Percentiles rank a stretch among this genome's conserved stretches.
Evolutionary conservation across 805 yeast genomes (phyloP).

Genomic region (Cephaloascus albidus): DNA sequence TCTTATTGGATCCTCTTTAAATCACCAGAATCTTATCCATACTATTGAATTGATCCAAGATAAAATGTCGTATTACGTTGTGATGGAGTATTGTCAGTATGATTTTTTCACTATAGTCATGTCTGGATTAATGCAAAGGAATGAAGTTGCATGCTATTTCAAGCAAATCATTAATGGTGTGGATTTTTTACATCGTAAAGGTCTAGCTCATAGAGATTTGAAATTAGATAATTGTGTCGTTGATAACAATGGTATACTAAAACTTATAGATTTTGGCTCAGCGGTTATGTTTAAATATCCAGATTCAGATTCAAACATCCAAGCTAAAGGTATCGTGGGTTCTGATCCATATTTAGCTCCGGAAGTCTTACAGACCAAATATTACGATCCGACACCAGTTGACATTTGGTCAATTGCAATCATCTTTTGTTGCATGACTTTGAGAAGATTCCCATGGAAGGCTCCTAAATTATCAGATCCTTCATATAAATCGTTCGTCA

Average conservation of each 20-base stretch:
- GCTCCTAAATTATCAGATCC: slow-evolving; percentile 73
- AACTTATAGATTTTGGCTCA: slow-evolving; percentile 89
- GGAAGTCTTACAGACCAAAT: slow-evolving; percentile 51
- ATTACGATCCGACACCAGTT: slow-evolving; percentile 66
- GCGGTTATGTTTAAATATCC: slow-evolving; percentile 76
- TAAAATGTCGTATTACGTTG: slow-evolving; percentile 46
- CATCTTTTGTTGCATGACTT: slow-evolving; percentile 82
- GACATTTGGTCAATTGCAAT: slow-evolving; percentile 95
- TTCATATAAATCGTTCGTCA: slow-evolving; percentile 58
- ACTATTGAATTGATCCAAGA: slow-evolving; percentile 77
- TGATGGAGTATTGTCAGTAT: slow-evolving; percentile 89
- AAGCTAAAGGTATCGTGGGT: slow-evolving; percentile 83
- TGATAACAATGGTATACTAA: slow-evolving; percentile 60
- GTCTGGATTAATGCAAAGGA: slow-evolving; percentile 68
- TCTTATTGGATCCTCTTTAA: slow-evolving; percentile 65
- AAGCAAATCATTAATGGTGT: slow-evolving; percentile 76
- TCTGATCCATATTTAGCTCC: slow-evolving; percentile 96
- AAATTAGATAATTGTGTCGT: slow-evolving; percentile 93
- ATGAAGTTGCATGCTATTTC: slow-evolving; percentile 74
- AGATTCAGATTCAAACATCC: slow-evolving; percentile 42
- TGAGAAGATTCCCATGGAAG: slow-evolving; percentile 92
- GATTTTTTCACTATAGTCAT: slow-evolving; percentile 91
- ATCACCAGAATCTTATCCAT: slow-evolving; percentile 62
- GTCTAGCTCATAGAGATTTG: slow-evolving; percentile 88
- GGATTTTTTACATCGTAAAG: slow-evolving; percentile 64